Conservation (phyloP, 1,139 yeast genomes). For the Suhomyces maxii region DNA sequence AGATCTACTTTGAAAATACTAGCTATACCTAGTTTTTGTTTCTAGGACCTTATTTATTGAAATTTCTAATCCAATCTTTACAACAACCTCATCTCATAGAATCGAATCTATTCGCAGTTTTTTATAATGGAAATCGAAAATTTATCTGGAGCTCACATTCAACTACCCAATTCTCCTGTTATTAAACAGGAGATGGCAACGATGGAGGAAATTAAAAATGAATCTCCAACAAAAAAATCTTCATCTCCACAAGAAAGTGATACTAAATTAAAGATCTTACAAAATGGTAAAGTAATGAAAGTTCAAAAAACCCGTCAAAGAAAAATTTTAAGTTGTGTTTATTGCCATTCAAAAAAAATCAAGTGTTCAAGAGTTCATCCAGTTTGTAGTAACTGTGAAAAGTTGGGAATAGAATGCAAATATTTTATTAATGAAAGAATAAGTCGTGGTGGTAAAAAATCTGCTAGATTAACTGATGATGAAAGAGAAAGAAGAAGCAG, state of each 20-base stretch:
- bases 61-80: no score
- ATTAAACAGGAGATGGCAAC: not conserved
- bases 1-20: not conserved
- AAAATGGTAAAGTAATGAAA: conserved; percentile 53
- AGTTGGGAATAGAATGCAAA: conserved; percentile 45
- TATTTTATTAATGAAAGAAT: conserved; percentile 58
- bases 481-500: not conserved
- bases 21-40: no score
- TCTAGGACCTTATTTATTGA: no score
- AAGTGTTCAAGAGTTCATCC: conserved; percentile 55
- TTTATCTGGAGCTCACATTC: not conserved
- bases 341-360: conserved; percentile 62
- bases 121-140: conserved; percentile 1
- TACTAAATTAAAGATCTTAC: conserved; percentile 23
- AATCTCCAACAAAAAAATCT: not conserved
- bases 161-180: not conserved
- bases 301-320: conserved; percentile 61
- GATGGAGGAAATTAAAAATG: not conserved
- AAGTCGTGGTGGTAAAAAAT: conserved; percentile 48
- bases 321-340: conserved; percentile 55
- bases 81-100: no score
- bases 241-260: not conserved
- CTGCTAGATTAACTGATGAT: conserved; percentile 17
- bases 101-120: no score
- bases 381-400: conserved; percentile 51